phyloP scores from a whole-genome alignment of 1,139 yeast genomes.

The Candida frijolesensis region DNA sequence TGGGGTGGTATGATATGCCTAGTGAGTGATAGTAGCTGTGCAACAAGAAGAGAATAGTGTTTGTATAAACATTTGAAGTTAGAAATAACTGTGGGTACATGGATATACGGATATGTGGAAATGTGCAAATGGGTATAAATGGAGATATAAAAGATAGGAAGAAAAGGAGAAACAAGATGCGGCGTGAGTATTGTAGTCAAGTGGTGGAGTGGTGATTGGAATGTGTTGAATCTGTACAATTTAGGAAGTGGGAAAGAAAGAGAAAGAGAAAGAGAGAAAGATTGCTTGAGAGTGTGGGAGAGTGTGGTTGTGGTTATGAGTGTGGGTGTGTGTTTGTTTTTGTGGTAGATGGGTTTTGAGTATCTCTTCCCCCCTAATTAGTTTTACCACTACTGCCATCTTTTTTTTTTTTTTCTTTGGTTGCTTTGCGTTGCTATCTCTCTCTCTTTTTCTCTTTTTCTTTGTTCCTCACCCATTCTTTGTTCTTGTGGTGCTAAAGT shows the following conservation, averaged over 20 bases:
- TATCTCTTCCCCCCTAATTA: background rate
- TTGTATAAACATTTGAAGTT: no score
- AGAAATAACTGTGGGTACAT: no score
- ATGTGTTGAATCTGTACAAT: background rate
- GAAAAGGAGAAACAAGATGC: background rate
- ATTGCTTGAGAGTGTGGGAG: no score
- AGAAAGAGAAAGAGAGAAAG: no score
- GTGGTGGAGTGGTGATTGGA: background rate
- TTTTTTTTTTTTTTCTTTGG: background rate
- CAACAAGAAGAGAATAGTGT: no score
- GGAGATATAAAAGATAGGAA: background rate
- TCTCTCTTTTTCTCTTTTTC: background rate
- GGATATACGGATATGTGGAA: no score
- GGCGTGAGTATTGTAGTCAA: background rate
- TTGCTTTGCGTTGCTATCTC: background rate
- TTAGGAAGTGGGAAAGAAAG: background rate
- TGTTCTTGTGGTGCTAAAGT: background rate
- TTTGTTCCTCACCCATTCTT: background rate
- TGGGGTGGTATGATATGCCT: no score
- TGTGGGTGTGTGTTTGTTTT: no score
- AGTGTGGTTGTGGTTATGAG: no score
- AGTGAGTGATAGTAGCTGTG: no score
- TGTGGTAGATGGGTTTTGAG: background rate
- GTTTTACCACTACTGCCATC: background rate
- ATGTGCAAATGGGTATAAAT: no score